Evolutionary conservation across 306 rosid species (phyloP), one percentile per base, ranked within the genome.

Genomic region (Malus sieversii): DNA sequence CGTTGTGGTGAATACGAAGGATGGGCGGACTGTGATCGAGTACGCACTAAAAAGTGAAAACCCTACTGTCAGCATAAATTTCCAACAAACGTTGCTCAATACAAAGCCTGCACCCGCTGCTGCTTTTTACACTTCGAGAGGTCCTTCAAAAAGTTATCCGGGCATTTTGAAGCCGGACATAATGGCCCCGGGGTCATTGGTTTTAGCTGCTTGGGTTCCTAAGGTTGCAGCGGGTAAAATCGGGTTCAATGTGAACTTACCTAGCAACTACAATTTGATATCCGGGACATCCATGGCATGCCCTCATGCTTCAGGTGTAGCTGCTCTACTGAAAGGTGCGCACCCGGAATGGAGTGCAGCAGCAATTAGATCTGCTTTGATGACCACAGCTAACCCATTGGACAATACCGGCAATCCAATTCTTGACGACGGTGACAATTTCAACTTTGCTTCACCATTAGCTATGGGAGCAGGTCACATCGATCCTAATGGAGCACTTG

Each of bases 271-370:
- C 78, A 82, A 65, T 40, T 1, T 87, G 1, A n/a, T 85, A 2
- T 81, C 91, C 2, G 90, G 92, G 12, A 87, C 95, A 14, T 90
- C 95, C 35, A 85, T 87, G 85, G 73, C 94, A 2, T 84, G 88
- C 40, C 88, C 94, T 35, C 91, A 89, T 70, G 86, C 55, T 3
- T 80, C 90, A 4, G 91, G 90, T 1, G 74, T 87, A 2, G 89
- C 70, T 5, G 89, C 89, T 3, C 76, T 84, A 3, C 16, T 86
- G 2, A 88, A 86, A 70, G 79, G 73, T 2, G 81, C 81, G 66
- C 84, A 83, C 51, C 87, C 85, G 0, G 82, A 84, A 27, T 87
- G 94, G 91, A 85, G 88, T 71, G 22, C 94, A 4, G 82, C 88
- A 27, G 84, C 86, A 29, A 83, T 87, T 22, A 72, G 85, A 55